Base-by-base conservation (phyloP, 2,329 filamentous ascomycete species). In the Gnomoniopsis smithogilvyi region DNA sequence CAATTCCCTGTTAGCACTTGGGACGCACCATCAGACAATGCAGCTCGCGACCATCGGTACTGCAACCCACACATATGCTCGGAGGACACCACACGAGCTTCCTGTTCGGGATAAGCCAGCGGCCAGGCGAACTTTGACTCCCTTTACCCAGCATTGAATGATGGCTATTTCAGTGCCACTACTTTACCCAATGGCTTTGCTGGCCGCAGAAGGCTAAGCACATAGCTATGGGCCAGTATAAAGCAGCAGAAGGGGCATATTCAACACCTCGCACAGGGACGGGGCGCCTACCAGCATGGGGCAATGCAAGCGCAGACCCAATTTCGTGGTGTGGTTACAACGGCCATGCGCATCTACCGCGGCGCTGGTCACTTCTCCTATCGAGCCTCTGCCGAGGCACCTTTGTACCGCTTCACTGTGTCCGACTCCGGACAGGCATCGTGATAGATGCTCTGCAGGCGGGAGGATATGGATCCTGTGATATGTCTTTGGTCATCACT, bases 11-110 rank as follows among this genome's bases (percentile, higher is more conserved):
- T 48, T 45, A n/a, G 24, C 26, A 12, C 33, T 17, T 10, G 46
- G 34, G 46, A 50, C n/a, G 30, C 24, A 56, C 33, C 41, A 15
- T 21, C 12, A 26, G 17, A 17, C 30, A 2, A 43, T 30, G 6
- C 22, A 41, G 45, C 21, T 38, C 15, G 21, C 10, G 33, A 26
- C 11, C 8, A 7, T 4, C 14, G 24, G 19, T 38, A 50, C 45
- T 56, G 53, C 53, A 49, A 55, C 53, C 53, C 53, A 43, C 36
- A 22, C 53, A 21, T 26, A 24, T 55, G 53, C 45, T n/a, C 30
- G 19, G 15, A 24, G 22, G 46, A 56, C 46, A 33, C 43, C 34
- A 56, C 38, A 45, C 22, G 54, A 56, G 47, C 54, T 56, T 56
- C 53, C 46, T 22, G 22, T 51, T 51, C 26, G 7, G 46, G 36